A percentile compares a stretch with the other conserved stretches of the same genome.
Conservation (phyloP, 202 grass and related monocot species). For the Miscanthus sacchariflorus region DNA sequence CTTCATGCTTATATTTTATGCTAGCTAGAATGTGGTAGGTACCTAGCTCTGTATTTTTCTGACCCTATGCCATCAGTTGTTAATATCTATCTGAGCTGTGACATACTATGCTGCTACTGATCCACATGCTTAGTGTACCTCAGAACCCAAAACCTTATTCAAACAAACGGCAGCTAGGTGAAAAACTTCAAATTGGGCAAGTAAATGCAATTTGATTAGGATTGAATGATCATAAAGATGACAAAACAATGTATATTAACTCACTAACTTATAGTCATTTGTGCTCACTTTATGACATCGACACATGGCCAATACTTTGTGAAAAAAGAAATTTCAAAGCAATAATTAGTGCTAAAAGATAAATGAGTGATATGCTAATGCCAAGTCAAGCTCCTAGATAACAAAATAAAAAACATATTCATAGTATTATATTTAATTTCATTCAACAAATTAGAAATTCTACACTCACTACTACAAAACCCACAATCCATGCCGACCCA, state of each 20-base stretch:
- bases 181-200: neutral
- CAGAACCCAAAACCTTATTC: neutral
- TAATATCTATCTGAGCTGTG: too few species aligned
- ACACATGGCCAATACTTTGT: neutral
- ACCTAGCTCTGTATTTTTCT: neutral
- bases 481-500: too few species aligned
- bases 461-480: too few species aligned
- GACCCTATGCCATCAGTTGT: too few species aligned
- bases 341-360: neutral
- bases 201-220: neutral
- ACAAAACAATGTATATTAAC: neutral
- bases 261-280: neutral
- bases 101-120: neutral
- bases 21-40: neutral
- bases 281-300: neutral
- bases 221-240: neutral
- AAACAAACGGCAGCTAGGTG: neutral
- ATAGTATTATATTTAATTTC: neutral
- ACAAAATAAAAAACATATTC: neutral
- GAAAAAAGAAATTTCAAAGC: neutral
- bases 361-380: neutral
- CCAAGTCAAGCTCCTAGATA: neutral
- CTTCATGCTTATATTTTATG: slow-evolving; percentile 26
- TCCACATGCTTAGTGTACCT: neutral
- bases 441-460: too few species aligned